A percentile compares a stretch with the other conserved stretches of the same genome.
phyloP scores from a whole-genome alignment of 805 yeast species.

The Wickerhamiella occidentalis region DNA sequence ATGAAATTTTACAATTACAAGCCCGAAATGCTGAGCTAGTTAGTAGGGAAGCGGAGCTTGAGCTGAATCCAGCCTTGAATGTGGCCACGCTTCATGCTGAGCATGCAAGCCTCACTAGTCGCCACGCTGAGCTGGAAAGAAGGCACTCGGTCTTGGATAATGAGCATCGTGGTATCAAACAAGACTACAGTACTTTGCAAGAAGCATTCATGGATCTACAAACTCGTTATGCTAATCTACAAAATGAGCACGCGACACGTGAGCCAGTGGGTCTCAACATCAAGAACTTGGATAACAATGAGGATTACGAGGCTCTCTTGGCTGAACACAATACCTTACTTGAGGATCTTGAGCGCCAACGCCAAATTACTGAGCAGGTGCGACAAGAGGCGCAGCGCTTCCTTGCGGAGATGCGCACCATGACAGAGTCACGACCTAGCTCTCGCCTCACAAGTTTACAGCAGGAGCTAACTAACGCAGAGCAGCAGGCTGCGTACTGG shows the following conservation, averaged over 20 bases:
- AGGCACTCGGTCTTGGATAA: constrained; percentile 5
- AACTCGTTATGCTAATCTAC: constrained; percentile 6
- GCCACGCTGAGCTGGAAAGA: neutral
- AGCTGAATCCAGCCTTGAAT: neutral
- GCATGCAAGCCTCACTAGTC: neutral
- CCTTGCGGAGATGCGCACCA: constrained; percentile 30
- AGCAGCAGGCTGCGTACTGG: constrained; percentile 30
- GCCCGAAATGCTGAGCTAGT: neutral
- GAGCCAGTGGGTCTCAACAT: constrained; percentile 5
- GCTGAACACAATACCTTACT: constrained; percentile 14
- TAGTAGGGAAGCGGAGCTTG: neutral
- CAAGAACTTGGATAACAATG: neutral
- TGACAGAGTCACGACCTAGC: constrained; percentile 21
- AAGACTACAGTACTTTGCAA: constrained; percentile 20
- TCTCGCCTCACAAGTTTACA: constrained; percentile 13
- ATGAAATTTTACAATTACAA: neutral
- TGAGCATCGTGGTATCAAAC: constrained; percentile 8
- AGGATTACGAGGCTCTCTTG: neutral
- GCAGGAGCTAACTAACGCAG: constrained; percentile 22
- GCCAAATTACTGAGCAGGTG: constrained; percentile 28
- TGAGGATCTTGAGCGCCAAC: constrained; percentile 20
- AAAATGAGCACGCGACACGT: constrained; percentile 4
- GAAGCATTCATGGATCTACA: constrained; percentile 18
- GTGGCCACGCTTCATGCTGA: constrained; percentile 1
- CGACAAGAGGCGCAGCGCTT: constrained; percentile 29